phyloP scores from a whole-genome alignment of 176 grass and related monocot genomes.

The Aegilops speltoides region DNA sequence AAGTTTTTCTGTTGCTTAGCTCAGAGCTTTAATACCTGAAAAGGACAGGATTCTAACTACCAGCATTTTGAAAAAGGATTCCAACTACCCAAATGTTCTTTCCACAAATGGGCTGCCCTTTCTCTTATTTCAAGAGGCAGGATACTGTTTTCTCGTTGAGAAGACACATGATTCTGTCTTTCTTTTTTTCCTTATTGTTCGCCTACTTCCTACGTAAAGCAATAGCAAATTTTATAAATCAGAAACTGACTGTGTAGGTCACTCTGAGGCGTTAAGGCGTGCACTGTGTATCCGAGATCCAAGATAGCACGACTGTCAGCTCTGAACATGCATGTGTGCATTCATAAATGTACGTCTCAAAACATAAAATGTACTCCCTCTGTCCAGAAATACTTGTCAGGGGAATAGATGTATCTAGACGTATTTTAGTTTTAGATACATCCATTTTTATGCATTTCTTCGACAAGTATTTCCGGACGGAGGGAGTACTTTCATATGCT shows the following conservation, averaged over 20 bases:
- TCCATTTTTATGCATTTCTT: too few species aligned
- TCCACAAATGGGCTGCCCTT: not conserved
- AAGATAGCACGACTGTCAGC: not conserved
- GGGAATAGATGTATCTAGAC: too few species aligned
- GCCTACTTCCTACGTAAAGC: not conserved
- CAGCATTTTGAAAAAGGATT: not conserved
- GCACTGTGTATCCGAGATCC: not conserved
- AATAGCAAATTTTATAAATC: not conserved
- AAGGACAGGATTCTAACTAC: not conserved
- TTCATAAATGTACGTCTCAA: not conserved
- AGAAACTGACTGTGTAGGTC: not conserved
- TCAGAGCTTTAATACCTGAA: conserved; percentile 20
- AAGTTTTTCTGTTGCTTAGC: not conserved
- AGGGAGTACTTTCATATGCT: not conserved
- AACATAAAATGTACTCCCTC: not conserved
- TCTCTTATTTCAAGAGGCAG: not conserved
- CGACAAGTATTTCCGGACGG: too few species aligned
- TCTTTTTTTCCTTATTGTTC: not conserved
- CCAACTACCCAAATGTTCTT: conserved; percentile 19
- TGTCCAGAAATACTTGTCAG: too few species aligned
- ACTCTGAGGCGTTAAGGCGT: not conserved
- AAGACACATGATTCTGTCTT: not conserved
- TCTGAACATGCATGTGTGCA: not conserved
- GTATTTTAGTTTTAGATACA: too few species aligned
- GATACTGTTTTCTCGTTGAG: not conserved